A percentile compares a stretch with the other conserved stretches of the same genome.
These are phyloP conservation scores for Obba rivulosa DNA, from an alignment of 768 basidiomycete genomes.

Conservation along the genomic window DNA sequence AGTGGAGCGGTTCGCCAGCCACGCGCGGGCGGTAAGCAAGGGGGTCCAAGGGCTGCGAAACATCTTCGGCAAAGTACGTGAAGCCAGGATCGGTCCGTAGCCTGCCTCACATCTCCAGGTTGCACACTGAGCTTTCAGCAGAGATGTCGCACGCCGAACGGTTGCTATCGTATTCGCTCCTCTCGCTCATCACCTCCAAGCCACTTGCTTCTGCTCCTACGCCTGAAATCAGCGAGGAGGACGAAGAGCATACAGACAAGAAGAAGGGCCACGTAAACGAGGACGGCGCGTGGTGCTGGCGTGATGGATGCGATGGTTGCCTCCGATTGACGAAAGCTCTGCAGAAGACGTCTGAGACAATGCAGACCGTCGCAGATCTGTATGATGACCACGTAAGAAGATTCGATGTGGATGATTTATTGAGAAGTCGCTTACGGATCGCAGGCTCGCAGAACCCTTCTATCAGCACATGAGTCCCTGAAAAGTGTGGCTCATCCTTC, in stretches of 20 bases:
- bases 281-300: constrained; percentile 86
- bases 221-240: constrained; percentile 32
- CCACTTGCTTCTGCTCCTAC: constrained; percentile 46
- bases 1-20: constrained; percentile 57
- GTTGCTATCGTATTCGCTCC: constrained; percentile 63
- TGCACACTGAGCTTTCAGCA: constrained; percentile 20
- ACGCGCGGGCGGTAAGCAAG: constrained; percentile 60
- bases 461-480: constrained; percentile 69
- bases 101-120: background rate
- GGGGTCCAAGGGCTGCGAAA: constrained; percentile 64
- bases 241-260: constrained; percentile 31
- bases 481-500: constrained; percentile 75
- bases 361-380: constrained; percentile 71
- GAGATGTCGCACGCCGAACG: constrained; percentile 80
- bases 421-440: background rate
- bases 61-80: constrained; percentile 56
- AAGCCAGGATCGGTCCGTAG: constrained; percentile 59
- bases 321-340: constrained; percentile 73
- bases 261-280: constrained; percentile 56
- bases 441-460: constrained; percentile 68
- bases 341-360: constrained; percentile 66
- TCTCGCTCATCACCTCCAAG: constrained; percentile 72
- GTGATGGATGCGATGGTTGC: constrained; percentile 76
- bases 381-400: constrained; percentile 69
- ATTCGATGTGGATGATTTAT: background rate